Conservation (phyloP, 2,329 filamentous ascomycete genomes). For the Rhinocladiella mackenziei region DNA sequence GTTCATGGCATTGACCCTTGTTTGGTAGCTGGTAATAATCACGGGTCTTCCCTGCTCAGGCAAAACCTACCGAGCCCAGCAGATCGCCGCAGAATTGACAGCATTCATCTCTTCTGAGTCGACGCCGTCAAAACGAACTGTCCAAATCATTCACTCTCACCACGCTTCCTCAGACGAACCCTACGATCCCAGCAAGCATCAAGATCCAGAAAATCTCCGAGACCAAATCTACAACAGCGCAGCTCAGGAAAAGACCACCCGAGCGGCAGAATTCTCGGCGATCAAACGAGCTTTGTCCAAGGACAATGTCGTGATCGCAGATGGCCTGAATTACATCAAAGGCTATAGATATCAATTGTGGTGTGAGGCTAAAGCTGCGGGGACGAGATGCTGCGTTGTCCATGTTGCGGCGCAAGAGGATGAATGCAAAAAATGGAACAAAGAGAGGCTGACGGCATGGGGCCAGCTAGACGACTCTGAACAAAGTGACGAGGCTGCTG, state of each 20-base stretch:
- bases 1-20: not conserved
- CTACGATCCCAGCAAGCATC: conserved; percentile 21
- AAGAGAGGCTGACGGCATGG: conserved; percentile 22
- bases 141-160: conserved; percentile 51
- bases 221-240: conserved; percentile 30
- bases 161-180: conserved; percentile 44
- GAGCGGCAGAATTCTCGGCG: conserved; percentile 58
- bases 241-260: conserved; percentile 56
- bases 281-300: conserved; percentile 56
- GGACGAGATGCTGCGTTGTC: conserved; percentile 60
- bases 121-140: conserved; percentile 35
- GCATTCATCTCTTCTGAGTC: conserved; percentile 38
- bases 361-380: conserved; percentile 62
- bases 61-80: conserved; percentile 57
- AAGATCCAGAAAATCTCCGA: conserved; percentile 39
- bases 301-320: conserved; percentile 59
- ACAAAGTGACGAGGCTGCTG: not conserved
- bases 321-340: conserved; percentile 66
- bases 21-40: conserved; percentile 54
- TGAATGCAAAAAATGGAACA: conserved; percentile 29
- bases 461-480: conserved; percentile 4
- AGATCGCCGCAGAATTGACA: conserved; percentile 50
- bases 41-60: conserved; percentile 62
- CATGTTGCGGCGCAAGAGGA: conserved; percentile 30
- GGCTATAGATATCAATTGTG: conserved; percentile 64